A percentile compares a stretch with the other conserved stretches of the same genome.
Evolutionary conservation across 371 early-diverging fungal species (phyloP).

Genomic region (Lichtheimia hyalospora): DNA sequence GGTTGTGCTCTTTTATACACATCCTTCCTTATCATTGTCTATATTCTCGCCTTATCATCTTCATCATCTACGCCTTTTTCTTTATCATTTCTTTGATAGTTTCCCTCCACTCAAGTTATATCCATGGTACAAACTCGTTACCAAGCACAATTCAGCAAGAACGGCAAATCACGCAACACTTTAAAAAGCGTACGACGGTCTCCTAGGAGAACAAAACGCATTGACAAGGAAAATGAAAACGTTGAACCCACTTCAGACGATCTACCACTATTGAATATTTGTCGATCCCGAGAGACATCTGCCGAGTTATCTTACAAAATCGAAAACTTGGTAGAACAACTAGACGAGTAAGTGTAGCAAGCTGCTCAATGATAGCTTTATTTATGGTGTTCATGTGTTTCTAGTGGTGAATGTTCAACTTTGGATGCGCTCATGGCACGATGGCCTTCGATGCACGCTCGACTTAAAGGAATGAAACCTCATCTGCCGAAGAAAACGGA

Average conservation of each 20-base stretch:
- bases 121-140: slow-evolving; percentile 37
- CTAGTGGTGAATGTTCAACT: slow-evolving; percentile 43
- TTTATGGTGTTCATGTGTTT: background rate
- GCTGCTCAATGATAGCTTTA: background rate
- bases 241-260: slow-evolving; percentile 16
- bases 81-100: too few species aligned
- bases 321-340: slow-evolving; percentile 37
- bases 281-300: slow-evolving; percentile 27
- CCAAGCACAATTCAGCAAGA: slow-evolving; percentile 24
- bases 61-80: too few species aligned
- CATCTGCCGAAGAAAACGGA: slow-evolving; percentile 47
- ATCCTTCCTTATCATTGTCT: too few species aligned
- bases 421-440: slow-evolving; percentile 43
- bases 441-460: slow-evolving; percentile 46
- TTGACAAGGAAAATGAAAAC: slow-evolving; percentile 18
- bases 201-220: background rate
- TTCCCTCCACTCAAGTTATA: background rate
- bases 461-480: slow-evolving; percentile 43
- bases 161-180: slow-evolving; percentile 9
- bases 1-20: too few species aligned
- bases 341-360: slow-evolving; percentile 36
- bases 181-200: slow-evolving; percentile 2
- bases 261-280: slow-evolving; percentile 31
- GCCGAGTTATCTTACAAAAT: slow-evolving; percentile 24
- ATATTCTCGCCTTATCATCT: too few species aligned